Base-by-base conservation (phyloP, 139 green algal species). In the Micromonas pusilla region DNA sequence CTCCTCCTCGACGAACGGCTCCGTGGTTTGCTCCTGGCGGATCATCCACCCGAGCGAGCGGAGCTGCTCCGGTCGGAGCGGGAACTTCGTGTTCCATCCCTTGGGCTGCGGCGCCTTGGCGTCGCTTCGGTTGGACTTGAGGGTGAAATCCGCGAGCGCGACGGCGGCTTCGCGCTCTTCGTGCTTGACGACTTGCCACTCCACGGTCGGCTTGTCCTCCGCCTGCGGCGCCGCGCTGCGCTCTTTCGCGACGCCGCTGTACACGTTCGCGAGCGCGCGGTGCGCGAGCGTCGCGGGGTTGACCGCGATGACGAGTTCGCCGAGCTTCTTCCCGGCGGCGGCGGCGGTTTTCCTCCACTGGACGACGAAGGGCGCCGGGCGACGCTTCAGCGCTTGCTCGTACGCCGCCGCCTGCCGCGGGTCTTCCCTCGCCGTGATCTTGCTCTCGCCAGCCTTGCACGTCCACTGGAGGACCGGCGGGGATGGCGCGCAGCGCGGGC, bases 1-100 rank as follows among this genome's bases (percentile, higher is more conserved):
- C 36, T 81, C 76, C 9, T 76, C 39, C 52, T 81, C 76, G 26
- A 81, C 52, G 37, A 81, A 81, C 0, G 66, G 66, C 30, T 34
- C 36, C 3, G 36, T 54, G 9, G n/a, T 76, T 20, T 32, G 32
- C 62, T 81, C 76, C 70, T 81, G 76, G 0, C 23, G 9, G 30
- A 75, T 31, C 76, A 77, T 76, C 76, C 76, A 75, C 3, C 57
- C 57, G 60, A 79, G 73, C 1, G 73, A 79, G 60, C 73, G 73
- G 3, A 79, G 53, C 38, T 79, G 73, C 66, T 79, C 73, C 3
- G 73, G 73, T 20, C 73, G 73, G 13, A 79, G 73, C 3, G 73
- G 73, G 38, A 73, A 72, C 57, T 79, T 79, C 39, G 62, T 79
- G 57, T 30, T 62, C 64, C 62, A 80, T 1, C 32, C 39, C 1